These are phyloP conservation scores for Chenopodium berlandieri DNA, from an alignment of 148 eudicot species.

Conservation along the genomic window DNA sequence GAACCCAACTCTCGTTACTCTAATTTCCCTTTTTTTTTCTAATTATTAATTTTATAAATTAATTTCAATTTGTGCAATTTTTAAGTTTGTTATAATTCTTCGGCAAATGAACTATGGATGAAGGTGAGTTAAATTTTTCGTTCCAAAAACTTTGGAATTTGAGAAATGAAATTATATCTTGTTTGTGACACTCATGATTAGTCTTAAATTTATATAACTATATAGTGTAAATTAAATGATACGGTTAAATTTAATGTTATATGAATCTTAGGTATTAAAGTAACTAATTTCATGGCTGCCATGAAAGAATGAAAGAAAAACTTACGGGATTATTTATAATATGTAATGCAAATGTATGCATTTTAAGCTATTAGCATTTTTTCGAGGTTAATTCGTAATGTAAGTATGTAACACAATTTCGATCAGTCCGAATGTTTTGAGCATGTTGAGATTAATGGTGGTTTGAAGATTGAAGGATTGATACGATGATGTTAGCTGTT, in stretches of 20 bases:
- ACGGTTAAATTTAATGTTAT: no score
- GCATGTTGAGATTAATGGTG: background rate
- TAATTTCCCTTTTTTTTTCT: background rate
- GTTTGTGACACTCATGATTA: background rate
- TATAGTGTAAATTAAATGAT: background rate
- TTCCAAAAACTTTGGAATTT: background rate
- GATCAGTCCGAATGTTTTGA: background rate
- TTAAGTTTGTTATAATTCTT: background rate
- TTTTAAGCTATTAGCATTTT: no score
- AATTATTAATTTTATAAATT: no score
- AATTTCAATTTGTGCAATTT: no score
- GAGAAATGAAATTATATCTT: no score
- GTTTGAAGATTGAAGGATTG: background rate
- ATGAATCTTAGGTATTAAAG: background rate
- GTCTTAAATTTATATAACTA: background rate
- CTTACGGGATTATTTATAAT: background rate
- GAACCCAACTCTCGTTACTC: no score
- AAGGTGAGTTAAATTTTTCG: background rate
- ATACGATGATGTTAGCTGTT: background rate
- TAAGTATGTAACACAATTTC: no score
- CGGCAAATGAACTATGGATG: background rate
- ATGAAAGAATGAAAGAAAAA: conserved; percentile 1
- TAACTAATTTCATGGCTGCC: conserved; percentile 11
- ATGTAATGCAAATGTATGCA: no score
- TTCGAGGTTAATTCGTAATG: no score